These are phyloP conservation scores for Tetrahymena borealis DNA, from an alignment of 73 alveolate genomes.

Conservation along the genomic window DNA sequence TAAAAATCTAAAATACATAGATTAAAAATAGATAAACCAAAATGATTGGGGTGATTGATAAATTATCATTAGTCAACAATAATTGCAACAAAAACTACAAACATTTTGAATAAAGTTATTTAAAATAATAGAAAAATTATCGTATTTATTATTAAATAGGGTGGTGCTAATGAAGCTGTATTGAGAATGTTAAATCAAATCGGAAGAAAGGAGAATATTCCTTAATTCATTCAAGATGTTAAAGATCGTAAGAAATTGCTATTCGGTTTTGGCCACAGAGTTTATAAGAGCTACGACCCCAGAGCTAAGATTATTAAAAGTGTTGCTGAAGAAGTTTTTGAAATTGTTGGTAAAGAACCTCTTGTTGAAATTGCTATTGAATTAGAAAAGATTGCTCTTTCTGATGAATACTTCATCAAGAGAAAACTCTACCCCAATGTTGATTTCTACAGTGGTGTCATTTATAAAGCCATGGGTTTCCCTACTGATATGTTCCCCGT, in stretches of 20 bases:
- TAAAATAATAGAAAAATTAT: too few relatives aligned
- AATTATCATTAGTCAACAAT: too few relatives aligned
- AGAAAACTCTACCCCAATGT: conserved; percentile 85
- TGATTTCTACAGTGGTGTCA: conserved; percentile 87
- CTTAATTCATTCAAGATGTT: conserved; percentile 70
- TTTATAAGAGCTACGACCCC: conserved; percentile 81
- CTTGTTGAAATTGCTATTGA: conserved; percentile 84
- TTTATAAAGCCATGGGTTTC: conserved; percentile 87
- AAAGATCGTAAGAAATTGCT: conserved; percentile 64
- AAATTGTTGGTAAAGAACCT: conserved; percentile 79
- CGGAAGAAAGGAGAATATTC: conserved; percentile 75
- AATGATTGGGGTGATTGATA: too few relatives aligned
- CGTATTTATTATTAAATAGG: conserved; percentile 2
- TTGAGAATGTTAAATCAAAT: conserved; percentile 78
- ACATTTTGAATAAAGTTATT: too few relatives aligned
- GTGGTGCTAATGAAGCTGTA: conserved; percentile 95
- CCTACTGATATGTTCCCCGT: conserved; percentile 88
- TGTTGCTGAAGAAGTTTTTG: conserved; percentile 78
- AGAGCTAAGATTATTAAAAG: conserved; percentile 75
- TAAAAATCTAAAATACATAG: too few relatives aligned
- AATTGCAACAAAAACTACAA: too few relatives aligned
- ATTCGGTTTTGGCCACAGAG: conserved; percentile 93
- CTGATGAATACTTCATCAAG: conserved; percentile 71
- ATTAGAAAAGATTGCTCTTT: conserved; percentile 76
- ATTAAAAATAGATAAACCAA: too few relatives aligned